Evolutionary conservation across 169 alveolate genomes (phyloP), one percentile per base, ranked within the genome.

Genomic region (Toxoplasma gondii): DNA sequence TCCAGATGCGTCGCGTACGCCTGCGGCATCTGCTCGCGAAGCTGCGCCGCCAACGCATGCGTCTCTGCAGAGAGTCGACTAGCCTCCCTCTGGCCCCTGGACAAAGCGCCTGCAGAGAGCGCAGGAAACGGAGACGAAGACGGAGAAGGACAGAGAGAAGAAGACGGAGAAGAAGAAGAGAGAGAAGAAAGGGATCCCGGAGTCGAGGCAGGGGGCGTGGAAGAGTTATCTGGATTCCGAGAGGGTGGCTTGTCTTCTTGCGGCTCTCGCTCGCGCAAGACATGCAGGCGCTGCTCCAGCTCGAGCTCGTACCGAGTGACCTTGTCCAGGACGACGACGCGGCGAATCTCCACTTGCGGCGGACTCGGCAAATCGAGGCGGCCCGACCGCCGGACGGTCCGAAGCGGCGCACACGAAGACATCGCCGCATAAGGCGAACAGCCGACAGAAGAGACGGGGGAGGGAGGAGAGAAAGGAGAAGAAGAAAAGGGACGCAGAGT

Each of bases 1-100:
- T 53, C 54, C 53, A 91, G 44, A 29, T 91, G 94, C 1, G 94
- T 91, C 69, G 88, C 88, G 90, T 91, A 91, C 43, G 94, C 94
- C 41, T 41, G 34, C n/a, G 94, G 94, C 70, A 74, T 45, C 43
- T 91, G 86, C 93, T 58, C 44, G n/a, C n/a, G 93, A 41, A 27
- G 93, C 84, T 88, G 69, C 69, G 34, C 83, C 53, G n/a, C 64
- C 69, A 82, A 34, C 64, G 24, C 5, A 29, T 67, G 27, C 84
- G 43, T 36, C 24, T 74, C 39, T 44, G 84, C 84, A 16, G 84
- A 16, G 39, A 74, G n/a, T 9, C 84, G 0, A 27, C 43, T 74
- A 16, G 84, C n/a, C 24, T 17, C n/a, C 84, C n/a, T n/a, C n/a
- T n/a, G n/a, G n/a, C n/a, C n/a, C n/a, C n/a, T n/a, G n/a, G n/a